Base-by-base conservation (phyloP, 352 stramenopile species). In the Phytopythium ostracodes region DNA sequence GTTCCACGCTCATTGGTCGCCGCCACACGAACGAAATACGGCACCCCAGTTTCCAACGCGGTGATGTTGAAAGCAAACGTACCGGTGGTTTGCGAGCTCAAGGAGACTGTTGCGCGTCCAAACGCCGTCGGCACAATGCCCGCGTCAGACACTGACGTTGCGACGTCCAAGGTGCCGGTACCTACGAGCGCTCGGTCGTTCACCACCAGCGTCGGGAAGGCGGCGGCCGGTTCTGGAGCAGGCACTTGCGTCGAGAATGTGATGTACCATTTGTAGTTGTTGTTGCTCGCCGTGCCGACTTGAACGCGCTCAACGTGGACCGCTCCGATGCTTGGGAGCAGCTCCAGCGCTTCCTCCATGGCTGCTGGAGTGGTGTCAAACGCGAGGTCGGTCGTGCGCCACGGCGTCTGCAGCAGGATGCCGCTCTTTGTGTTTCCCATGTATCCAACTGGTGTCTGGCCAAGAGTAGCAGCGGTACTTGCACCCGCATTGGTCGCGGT, bases 251-350 rank as follows among this genome's bases (percentile, higher is more conserved):
- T 72, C 22, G 70, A 76, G 64, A 98, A 98, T 14, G 94, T 98
- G 35, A 98, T 81, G 18, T 67, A 77, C 93, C 94, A 98, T 12
- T 81, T 72, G 66, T 87, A 98, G 27, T 81, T 91, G 57, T 87
- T 88, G 27, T 71, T 62, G 18, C 76, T 84, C 5, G 73, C 74
- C 4, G 46, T 56, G 4, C 62, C 65, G 12, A 79, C 70, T 25
- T 81, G 78, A 29, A 93, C 69, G n/a, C 95, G 85, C 56, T 92
- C 81, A 1, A 98, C 89, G 20, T 96, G 81, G 7, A 98, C 90
- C n/a, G 85, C 72, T 2, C 94, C 94, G 25, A 97, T 60, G 54
- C 88, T 94, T 14, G 91, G 79, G 6, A 99, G 68, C 60, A 92
- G 74, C 73, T 98, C 86, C 15, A 99, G 59, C 4, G 92, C 87